Conservation (phyloP, 78 protist species). For the Isochrysis galbana region DNA sequence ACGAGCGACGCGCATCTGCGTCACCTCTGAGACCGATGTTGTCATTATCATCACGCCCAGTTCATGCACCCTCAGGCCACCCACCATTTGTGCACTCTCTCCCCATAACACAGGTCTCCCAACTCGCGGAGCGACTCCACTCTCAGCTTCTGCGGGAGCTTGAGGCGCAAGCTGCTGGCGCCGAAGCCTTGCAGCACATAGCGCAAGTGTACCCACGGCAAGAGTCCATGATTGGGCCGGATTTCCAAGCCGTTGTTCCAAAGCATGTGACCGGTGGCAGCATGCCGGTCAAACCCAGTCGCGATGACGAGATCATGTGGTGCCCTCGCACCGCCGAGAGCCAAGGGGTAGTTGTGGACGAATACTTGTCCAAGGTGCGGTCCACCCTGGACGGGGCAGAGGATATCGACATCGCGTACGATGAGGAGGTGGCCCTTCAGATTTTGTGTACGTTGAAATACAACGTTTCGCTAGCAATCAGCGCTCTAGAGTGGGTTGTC, state of each 20-base stretch:
- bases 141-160: neutral
- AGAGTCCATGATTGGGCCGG: neutral
- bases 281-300: neutral
- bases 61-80: no score
- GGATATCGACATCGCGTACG: neutral
- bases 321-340: neutral
- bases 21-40: no score
- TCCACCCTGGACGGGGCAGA: neutral
- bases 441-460: neutral
- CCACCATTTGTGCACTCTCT: no score
- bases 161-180: neutral
- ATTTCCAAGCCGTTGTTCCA: neutral
- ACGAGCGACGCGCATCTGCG: no score
- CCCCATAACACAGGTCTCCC: no score
- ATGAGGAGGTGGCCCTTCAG: neutral
- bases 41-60: no score
- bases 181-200: neutral
- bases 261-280: neutral
- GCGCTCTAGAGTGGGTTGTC: neutral
- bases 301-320: neutral
- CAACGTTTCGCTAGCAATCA: neutral
- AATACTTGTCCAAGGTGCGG: neutral
- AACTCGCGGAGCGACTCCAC: neutral
- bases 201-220: neutral
- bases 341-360: neutral